A percentile compares a stretch with the other conserved stretches of the same genome.
Evolutionary conservation across 2,329 filamentous ascomycete species (phyloP).

Genomic region (Salinomyces thailandicus): DNA sequence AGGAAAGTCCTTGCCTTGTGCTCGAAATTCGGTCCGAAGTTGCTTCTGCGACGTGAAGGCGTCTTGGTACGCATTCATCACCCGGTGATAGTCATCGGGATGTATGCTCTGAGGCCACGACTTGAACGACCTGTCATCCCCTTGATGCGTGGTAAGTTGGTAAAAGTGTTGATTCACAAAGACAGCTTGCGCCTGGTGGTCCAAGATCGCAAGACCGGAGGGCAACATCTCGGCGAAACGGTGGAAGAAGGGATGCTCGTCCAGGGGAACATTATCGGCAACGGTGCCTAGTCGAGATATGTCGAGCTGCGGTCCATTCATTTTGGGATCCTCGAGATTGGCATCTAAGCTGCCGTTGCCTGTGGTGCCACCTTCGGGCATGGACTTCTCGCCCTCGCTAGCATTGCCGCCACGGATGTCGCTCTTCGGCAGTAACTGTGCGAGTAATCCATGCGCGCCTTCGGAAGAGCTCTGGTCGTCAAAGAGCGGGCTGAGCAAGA

Average conservation of each 20-base stretch:
- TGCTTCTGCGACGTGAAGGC: conserved; percentile 31
- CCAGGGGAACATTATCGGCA: conserved; percentile 15
- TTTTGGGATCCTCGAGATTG: background rate
- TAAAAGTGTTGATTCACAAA: conserved; percentile 40
- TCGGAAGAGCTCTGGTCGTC: background rate
- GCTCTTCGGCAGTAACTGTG: conserved; percentile 6
- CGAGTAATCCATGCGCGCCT: conserved; percentile 5
- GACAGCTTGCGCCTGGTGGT: conserved; percentile 34
- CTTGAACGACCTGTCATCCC: conserved; percentile 31
- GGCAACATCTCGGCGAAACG: conserved; percentile 37
- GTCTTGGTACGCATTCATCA: conserved; percentile 34
- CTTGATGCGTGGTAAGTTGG: conserved; percentile 34
- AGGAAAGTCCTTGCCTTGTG: conserved; percentile 21
- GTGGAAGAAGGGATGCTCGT: conserved; percentile 34
- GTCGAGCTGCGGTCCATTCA: background rate
- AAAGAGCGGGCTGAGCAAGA: conserved; percentile 19
- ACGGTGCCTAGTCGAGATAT: conserved; percentile 4
- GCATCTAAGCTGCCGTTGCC: background rate
- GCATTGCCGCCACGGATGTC: too few relatives aligned
- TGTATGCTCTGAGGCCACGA: conserved; percentile 39
- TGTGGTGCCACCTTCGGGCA: background rate
- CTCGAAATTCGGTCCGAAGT: conserved; percentile 35
- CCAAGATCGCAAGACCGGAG: conserved; percentile 36
- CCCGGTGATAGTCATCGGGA: conserved; percentile 33
- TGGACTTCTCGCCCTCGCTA: background rate